Evolutionary conservation across 192 early-diverging fungal species (phyloP).

Genomic region (Pilaira anomala): DNA sequence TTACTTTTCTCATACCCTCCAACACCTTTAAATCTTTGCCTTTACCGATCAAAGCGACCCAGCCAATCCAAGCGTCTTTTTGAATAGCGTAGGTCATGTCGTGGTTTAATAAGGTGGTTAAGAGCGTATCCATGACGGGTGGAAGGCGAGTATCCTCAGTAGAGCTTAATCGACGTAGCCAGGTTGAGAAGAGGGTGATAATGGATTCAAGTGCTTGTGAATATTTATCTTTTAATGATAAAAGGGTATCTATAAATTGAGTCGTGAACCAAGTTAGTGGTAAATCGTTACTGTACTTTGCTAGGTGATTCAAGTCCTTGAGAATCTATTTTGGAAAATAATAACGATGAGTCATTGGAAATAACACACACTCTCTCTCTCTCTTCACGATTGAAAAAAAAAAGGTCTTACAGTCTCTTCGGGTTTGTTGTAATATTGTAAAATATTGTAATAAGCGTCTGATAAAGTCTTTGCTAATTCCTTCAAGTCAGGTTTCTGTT

Average conservation of each 20-base stretch:
- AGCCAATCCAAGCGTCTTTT: constrained; percentile 27
- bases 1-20: constrained; percentile 7
- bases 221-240: constrained; percentile 1
- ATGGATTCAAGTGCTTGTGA: neutral
- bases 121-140: neutral
- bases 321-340: constrained; percentile 7
- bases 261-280: constrained; percentile 37
- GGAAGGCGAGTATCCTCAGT: neutral
- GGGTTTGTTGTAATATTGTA: neutral
- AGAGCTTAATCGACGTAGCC: constrained; percentile 26
- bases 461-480: constrained; percentile 1
- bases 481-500: neutral
- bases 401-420: neutral
- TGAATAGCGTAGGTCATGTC: neutral
- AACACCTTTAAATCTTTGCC: constrained; percentile 10
- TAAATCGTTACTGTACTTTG: constrained; percentile 27
- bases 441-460: constrained; percentile 1
- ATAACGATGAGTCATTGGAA: neutral
- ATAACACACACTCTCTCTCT: neutral
- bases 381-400: neutral
- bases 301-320: constrained; percentile 20
- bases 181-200: constrained; percentile 11
- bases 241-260: constrained; percentile 7
- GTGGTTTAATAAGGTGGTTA: neutral
- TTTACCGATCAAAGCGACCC: constrained; percentile 14